These are phyloP conservation scores for Neonectria sp. DNA, from an alignment of 2,329 filamentous ascomycete genomes.

Conservation along the genomic window DNA sequence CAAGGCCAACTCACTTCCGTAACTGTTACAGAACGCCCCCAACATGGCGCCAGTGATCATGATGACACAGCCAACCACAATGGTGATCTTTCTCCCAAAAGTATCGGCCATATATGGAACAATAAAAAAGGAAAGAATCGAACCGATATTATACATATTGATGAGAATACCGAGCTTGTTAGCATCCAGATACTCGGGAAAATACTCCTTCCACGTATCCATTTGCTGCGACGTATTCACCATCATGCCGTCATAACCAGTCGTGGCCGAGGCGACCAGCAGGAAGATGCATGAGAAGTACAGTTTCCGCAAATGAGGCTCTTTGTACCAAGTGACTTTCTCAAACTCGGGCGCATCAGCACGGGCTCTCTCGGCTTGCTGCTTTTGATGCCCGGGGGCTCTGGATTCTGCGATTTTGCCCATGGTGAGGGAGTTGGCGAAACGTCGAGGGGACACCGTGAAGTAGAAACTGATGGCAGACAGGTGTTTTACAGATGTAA, in stretches of 20 bases:
- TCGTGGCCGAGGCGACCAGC: conserved; percentile 73
- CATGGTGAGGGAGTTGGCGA: too few relatives aligned
- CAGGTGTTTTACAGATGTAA: too few relatives aligned
- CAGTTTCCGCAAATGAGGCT: conserved; percentile 70
- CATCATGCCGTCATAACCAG: conserved; percentile 74
- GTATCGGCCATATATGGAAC: conserved; percentile 62
- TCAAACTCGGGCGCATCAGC: conserved; percentile 66
- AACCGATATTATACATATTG: conserved; percentile 68
- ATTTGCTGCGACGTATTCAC: conserved; percentile 73
- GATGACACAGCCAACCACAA: conserved; percentile 60
- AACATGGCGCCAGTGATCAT: conserved; percentile 62
- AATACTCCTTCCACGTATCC: conserved; percentile 66
- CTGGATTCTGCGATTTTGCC: too few relatives aligned
- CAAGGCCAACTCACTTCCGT: conserved; percentile 55
- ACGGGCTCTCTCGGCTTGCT: conserved; percentile 46
- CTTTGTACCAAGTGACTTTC: conserved; percentile 68
- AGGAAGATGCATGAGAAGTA: conserved; percentile 68
- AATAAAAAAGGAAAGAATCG: conserved; percentile 63
- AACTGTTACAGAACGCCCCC: conserved; percentile 60
- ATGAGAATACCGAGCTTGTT: conserved; percentile 65
- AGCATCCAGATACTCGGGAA: conserved; percentile 56
- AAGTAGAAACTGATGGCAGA: too few relatives aligned
- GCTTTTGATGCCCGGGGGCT: too few relatives aligned
- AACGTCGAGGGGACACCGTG: too few relatives aligned
- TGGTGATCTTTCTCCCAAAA: conserved; percentile 60